Evolutionary conservation across 2,329 filamentous ascomycete genomes (phyloP), one percentile per base, ranked within the genome.

Genomic region (Thermothelomyces thermophilus): DNA sequence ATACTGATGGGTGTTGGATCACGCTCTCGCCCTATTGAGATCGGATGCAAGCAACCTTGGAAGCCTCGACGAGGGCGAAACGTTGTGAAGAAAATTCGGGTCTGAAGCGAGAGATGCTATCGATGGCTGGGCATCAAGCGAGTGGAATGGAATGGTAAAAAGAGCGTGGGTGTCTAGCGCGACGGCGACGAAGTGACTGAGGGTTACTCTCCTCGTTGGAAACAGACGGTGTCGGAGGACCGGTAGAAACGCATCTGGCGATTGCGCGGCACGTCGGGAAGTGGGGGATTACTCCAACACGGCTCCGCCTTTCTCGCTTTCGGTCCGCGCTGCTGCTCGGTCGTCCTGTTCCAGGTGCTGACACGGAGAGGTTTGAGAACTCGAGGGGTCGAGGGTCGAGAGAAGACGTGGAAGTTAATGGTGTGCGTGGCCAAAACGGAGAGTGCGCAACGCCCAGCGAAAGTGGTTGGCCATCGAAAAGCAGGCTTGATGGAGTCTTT

Each of bases 181-280:
- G 41, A 24, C 17, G 28, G 17, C 43, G 35, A 9, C 16, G n/a
- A 13, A 26, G 30, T 20, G 19, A 26, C 13, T 24, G 28, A 41
- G 17, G 41, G 48, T 14, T 22, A 26, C 9, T 43, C 33, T 43
- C 34, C 24, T 24, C 39, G 43, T 20, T 45, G 35, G 30, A 20
- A 35, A n/a, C 41, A 31, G 35, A 45, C 28, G 41, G 36, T 20
- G 36, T 3, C 26, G 26, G 24, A 34, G 20, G 33, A 16, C 42
- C 34, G 41, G 34, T 26, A 46, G 28, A 41, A 24, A 50, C 26
- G 28, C 40, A 48, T 48, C 41, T 19, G 42, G 37, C 48, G 48
- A 19, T 16, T 22, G 41, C 41, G 17, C 11, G 5, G 14, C 3
- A 10, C 39, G 34, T 31, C 35, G 35, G 24, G 24, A 19, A 14